These are phyloP conservation scores for Paecilomyces variotii DNA, from an alignment of 2,329 filamentous ascomycete genomes.

Conservation along the genomic window DNA sequence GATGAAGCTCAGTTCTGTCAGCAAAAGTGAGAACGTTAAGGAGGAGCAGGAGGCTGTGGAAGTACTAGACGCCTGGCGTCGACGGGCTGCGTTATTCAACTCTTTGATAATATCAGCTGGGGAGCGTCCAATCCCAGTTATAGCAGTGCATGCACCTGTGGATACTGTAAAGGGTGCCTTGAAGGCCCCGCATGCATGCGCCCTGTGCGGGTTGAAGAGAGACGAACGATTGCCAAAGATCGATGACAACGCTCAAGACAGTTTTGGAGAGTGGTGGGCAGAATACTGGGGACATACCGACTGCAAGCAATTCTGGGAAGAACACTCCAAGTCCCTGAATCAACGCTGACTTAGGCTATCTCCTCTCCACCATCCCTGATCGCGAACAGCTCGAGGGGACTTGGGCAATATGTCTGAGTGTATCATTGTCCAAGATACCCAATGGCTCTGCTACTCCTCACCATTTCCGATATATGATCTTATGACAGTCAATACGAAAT, in stretches of 20 bases:
- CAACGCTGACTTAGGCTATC: conserved; percentile 48
- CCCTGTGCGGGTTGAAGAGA: conserved; percentile 78
- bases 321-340: conserved; percentile 62
- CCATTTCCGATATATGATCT: neutral
- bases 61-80: conserved; percentile 65
- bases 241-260: conserved; percentile 72
- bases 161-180: conserved; percentile 63
- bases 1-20: conserved; percentile 85
- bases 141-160: conserved; percentile 61
- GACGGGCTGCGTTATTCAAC: conserved; percentile 65
- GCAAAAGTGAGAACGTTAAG: conserved; percentile 70
- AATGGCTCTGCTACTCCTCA: neutral
- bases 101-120: conserved; percentile 44
- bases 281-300: conserved; percentile 77
- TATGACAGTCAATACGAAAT: neutral
- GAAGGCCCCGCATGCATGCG: conserved; percentile 66
- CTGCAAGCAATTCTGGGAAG: conserved; percentile 79
- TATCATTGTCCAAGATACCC: neutral
- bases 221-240: conserved; percentile 74
- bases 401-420: neutral
- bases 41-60: conserved; percentile 82
- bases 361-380: neutral
- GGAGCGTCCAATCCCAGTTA: conserved; percentile 53
- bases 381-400: neutral
- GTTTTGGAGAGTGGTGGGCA: conserved; percentile 94